phyloP scores from a whole-genome alignment of 129 eudicot genomes.

The Mikania micrantha region DNA sequence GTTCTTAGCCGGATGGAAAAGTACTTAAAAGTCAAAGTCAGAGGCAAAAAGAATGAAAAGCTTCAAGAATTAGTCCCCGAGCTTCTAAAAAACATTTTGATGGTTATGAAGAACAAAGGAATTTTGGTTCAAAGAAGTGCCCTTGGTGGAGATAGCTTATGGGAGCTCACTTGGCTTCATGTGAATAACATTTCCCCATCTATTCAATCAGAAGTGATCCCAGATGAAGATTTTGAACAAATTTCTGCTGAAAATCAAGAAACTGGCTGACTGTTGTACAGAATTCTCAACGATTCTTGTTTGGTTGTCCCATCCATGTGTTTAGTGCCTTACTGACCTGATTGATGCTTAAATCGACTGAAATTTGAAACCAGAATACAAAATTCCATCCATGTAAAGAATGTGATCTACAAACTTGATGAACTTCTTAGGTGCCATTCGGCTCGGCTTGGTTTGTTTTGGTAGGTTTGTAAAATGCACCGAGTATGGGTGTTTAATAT shows the following conservation, averaged over 20 bases:
- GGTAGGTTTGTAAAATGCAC: neutral
- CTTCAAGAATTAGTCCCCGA: conserved; percentile 75
- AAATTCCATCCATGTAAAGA: neutral
- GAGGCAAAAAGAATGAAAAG: conserved; percentile 64
- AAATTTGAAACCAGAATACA: neutral
- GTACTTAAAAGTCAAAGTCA: conserved; percentile 55
- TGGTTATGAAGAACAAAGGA: conserved; percentile 63
- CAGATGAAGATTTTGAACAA: conserved; percentile 44
- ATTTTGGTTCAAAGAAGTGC: conserved; percentile 63
- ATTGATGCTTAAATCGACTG: neutral
- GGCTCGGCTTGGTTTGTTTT: neutral
- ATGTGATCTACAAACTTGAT: neutral
- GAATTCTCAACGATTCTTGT: neutral
- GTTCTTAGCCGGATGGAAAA: conserved; percentile 75
- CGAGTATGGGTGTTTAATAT: neutral
- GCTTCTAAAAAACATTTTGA: conserved; percentile 55
- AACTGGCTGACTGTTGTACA: neutral
- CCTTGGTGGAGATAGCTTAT: conserved; percentile 72
- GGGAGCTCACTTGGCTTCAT: conserved; percentile 85
- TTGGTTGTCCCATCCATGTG: neutral
- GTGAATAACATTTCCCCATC: conserved; percentile 64
- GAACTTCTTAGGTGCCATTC: neutral
- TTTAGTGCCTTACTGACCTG: neutral
- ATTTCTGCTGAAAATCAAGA: conserved; percentile 19
- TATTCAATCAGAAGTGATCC: conserved; percentile 53